Base-by-base conservation (phyloP, 495 filamentous ascomycete genomes). In the Lasiosphaeria miniovina region DNA sequence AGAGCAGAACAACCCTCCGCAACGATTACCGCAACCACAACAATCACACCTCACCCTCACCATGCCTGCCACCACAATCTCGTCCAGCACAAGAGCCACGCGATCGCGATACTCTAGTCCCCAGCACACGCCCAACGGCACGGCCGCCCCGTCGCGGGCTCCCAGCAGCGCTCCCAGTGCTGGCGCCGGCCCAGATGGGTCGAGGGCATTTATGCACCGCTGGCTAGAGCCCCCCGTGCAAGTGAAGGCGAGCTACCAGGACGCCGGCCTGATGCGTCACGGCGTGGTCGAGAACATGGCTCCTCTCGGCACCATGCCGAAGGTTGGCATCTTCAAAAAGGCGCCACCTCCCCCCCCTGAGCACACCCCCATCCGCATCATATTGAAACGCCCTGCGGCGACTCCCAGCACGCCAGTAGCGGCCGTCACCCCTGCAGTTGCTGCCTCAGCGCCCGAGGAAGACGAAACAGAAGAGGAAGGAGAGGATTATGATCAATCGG, bases 191-290 rank as follows among this genome's bases (percentile, higher is more conserved):
- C 59, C 56, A 52, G 71, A 74, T 56, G 68, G 68, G 51, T 68
- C 70, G 54, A 64, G 63, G 61, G 58, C 68, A 11, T 73, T 78
- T 36, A 74, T 82, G 70, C 76, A 83, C 53, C 74, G 77, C 49
- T 93, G 90, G 90, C 71, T 81, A 49, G 90, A 95, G 72, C 90
- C 90, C 4, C 78, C 84, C 6, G 63, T 87, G 41, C 82, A 85
- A 62, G 74, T 78, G 34, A 86, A 88, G 61, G 82, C 90, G 2
- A 90, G 87, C 61, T 93, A 85, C 69, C 78, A 82, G 70, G 90
- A 93, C 57, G 80, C 77, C 15, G 86, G 80, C 60, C 75, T 84
- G 63, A 74, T 84, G 61, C 74, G 84, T 35, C 78, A 84, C 62
- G 85, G 85, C 52, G 86, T 89, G 5, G 72, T 89, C 10, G 85